Evolutionary conservation across 495 filamentous ascomycete genomes (phyloP).

Genomic region (Podospora appendiculata): DNA sequence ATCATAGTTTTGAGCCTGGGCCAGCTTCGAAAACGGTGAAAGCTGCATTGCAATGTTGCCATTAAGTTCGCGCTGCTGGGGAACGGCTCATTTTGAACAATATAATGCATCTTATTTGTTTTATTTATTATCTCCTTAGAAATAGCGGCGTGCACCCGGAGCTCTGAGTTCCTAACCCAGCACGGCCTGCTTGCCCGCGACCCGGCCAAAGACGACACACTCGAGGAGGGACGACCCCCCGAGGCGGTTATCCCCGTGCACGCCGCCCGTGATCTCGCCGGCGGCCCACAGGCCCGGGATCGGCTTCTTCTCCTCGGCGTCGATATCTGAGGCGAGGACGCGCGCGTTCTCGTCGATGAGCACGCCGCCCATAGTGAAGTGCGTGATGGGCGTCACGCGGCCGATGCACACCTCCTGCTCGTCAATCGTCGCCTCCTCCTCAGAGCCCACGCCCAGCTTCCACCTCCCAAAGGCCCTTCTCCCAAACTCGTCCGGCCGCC

Average conservation of each 20-base stretch:
- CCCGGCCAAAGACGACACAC: slow-evolving; percentile 53
- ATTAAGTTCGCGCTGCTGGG: no score
- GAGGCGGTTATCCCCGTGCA: slow-evolving; percentile 48
- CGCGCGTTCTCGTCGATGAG: slow-evolving; percentile 36
- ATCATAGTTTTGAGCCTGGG: no score
- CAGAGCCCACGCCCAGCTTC: slow-evolving; percentile 24
- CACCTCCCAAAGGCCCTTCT: slow-evolving; percentile 46
- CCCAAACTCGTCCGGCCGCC: slow-evolving; percentile 30
- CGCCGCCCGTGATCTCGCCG: slow-evolving; percentile 48
- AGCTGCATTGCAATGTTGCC: no score
- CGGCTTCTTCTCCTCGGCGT: slow-evolving; percentile 11
- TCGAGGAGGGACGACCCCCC: slow-evolving; percentile 46
- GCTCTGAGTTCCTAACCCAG: no score
- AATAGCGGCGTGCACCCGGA: no score
- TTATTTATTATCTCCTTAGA: no score
- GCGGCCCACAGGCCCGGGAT: slow-evolving; percentile 45
- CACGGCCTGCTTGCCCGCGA: slow-evolving; percentile 43
- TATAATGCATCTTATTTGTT: no score
- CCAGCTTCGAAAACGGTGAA: no score
- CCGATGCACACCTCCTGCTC: slow-evolving; percentile 48
- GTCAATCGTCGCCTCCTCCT: slow-evolving; percentile 22
- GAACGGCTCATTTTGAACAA: no score
- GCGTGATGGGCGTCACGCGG: slow-evolving; percentile 50
- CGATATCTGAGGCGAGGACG: slow-evolving; percentile 28
- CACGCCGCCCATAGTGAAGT: slow-evolving; percentile 54